Evolutionary conservation across 2,329 filamentous ascomycete species (phyloP), one percentile per base, ranked within the genome.

Genomic region (Graphiopsis chlorocephala): DNA sequence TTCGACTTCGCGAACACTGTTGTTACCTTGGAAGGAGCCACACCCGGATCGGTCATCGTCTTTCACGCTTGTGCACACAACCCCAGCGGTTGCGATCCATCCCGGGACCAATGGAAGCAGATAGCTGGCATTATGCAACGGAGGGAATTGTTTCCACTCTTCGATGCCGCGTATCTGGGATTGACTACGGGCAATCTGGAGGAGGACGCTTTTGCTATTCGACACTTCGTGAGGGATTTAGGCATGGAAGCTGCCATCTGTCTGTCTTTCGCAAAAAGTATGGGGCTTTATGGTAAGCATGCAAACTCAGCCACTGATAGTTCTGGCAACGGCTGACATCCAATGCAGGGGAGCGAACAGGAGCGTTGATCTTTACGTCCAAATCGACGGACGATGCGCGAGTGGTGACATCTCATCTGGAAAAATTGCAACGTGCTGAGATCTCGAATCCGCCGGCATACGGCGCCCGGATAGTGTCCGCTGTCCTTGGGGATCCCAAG

Each of bases 11-110:
- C n/a, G n/a, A n/a, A n/a, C n/a, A n/a, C n/a, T n/a, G n/a, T n/a
- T n/a, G n/a, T n/a, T n/a, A n/a, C n/a, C n/a, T n/a, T n/a, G n/a
- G n/a, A n/a, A n/a, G n/a, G n/a, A n/a, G n/a, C n/a, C n/a, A n/a
- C n/a, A n/a, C n/a, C n/a, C n/a, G n/a, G n/a, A n/a, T n/a, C n/a
- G n/a, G n/a, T n/a, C n/a, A n/a, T n/a, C n/a, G n/a, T 99, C 77
- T 85, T 98, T 53, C 95, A 98, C 80, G 91, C 93, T 68, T 99
- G 95, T 78, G 95, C 95, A 38, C 95, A 99, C 83, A 99, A 99
- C 83, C 95, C 95, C 38, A 99, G 95, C 1, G 95, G 95, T 64
- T 93, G 98, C 68, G 95, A 99, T 80, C 93, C 93, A 8, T 96
- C 93, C 25, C 84, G 90, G 70, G 92, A 94, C 63, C 95, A 99